Conservation (phyloP, 1,139 yeast genomes). For the Diutina ranongensis region DNA sequence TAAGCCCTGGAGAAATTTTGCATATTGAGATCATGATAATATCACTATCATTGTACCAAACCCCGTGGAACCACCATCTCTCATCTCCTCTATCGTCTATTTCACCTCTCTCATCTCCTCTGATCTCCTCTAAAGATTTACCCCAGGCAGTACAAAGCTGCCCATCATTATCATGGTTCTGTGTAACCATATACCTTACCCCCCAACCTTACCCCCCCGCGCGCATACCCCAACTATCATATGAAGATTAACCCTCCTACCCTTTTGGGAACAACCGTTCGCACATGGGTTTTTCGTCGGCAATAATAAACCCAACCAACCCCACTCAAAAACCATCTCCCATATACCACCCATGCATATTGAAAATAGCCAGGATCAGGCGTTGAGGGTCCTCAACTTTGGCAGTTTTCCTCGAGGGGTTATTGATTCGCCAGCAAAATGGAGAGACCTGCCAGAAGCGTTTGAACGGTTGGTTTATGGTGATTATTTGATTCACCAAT, state of each 20-base stretch:
- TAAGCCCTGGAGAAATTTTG: no score
- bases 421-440: conserved; percentile 11
- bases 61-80: no score
- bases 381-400: conserved; percentile 16
- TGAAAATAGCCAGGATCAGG: conserved; percentile 15
- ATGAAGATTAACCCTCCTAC: background rate
- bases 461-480: conserved; percentile 27
- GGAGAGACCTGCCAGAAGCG: conserved; percentile 25
- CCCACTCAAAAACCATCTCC: background rate
- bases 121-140: no score
- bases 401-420: conserved; percentile 31
- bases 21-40: no score
- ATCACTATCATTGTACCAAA: no score
- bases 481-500: conserved; percentile 29
- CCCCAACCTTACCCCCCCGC: no score
- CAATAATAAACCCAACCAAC: background rate
- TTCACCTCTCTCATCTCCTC: no score
- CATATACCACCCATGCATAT: conserved; percentile 13
- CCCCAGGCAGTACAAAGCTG: no score
- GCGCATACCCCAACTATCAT: no score
- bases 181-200: no score
- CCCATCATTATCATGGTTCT: no score
- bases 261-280: background rate
- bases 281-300: background rate
- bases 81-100: no score